phyloP scores from a whole-genome alignment of 129 eudicot species.

The Escallonia herrerae region DNA sequence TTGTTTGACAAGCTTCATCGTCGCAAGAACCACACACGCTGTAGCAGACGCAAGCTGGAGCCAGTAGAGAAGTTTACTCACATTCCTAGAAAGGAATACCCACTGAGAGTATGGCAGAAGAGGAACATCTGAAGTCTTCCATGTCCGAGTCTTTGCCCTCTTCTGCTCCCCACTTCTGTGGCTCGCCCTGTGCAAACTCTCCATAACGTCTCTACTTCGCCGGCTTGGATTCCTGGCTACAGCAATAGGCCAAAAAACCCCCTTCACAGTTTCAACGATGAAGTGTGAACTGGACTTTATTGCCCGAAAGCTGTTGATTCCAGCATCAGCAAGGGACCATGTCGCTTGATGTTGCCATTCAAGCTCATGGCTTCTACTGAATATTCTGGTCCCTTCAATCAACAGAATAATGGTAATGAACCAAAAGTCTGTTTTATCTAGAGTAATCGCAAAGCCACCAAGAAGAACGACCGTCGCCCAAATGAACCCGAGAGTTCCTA shows the following conservation, averaged over 20 bases:
- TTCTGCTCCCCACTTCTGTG: slow-evolving; percentile 22
- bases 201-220: slow-evolving; percentile 16
- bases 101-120: slow-evolving; percentile 61
- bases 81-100: slow-evolving; percentile 63
- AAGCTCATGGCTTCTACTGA: slow-evolving; percentile 91
- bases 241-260: slow-evolving; percentile 23
- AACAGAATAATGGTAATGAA: slow-evolving; percentile 61
- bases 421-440: slow-evolving; percentile 80
- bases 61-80: slow-evolving; percentile 68
- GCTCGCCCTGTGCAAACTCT: slow-evolving; percentile 2
- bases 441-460: slow-evolving; percentile 85
- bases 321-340: slow-evolving; percentile 70
- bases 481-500: slow-evolving; percentile 86
- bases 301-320: slow-evolving; percentile 58
- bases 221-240: slow-evolving; percentile 7
- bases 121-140: slow-evolving; percentile 83
- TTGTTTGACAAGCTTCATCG: slow-evolving; percentile 47
- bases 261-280: slow-evolving; percentile 23
- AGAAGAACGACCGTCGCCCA: slow-evolving; percentile 98
- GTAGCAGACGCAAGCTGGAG: slow-evolving; percentile 70
- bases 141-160: slow-evolving; percentile 43
- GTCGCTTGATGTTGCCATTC: slow-evolving; percentile 99
- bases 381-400: slow-evolving; percentile 79
- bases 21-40: slow-evolving; percentile 60
- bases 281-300: slow-evolving; percentile 42